Percentiles rank a stretch among this genome's conserved stretches.
Evolutionary conservation across 1,139 yeast genomes (phyloP).

Genomic region (Pichia sp.): DNA sequence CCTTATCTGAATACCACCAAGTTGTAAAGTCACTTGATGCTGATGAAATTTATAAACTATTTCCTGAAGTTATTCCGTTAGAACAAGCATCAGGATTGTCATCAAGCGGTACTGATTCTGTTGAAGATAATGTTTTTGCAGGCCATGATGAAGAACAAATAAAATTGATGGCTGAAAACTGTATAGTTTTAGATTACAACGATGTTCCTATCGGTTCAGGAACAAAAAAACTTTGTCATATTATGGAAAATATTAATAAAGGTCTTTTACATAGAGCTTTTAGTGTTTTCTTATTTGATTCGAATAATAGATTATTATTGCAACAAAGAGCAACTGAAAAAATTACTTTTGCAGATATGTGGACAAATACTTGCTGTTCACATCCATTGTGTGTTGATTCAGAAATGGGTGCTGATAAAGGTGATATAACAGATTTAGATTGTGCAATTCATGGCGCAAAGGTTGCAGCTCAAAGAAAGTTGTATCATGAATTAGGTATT

Average conservation of each 20-base stretch:
- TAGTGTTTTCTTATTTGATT: slow-evolving; percentile 85
- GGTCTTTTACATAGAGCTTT: slow-evolving; percentile 95
- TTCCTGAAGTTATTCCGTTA: slow-evolving; percentile 60
- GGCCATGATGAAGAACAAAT: slow-evolving; percentile 96
- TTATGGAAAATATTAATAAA: slow-evolving; percentile 76
- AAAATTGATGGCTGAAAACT: slow-evolving; percentile 90
- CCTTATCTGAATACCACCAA: slow-evolving; percentile 35
- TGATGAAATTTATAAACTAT: slow-evolving; percentile 46
- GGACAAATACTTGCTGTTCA: slow-evolving; percentile 99
- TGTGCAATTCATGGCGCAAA: slow-evolving; percentile 73
- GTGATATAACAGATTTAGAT: slow-evolving; percentile 34
- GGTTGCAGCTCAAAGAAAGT: slow-evolving; percentile 85
- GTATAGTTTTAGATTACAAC: slow-evolving; percentile 85
- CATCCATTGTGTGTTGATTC: slow-evolving; percentile 84
- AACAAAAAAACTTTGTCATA: slow-evolving; percentile 86
- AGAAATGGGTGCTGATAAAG: slow-evolving; percentile 58
- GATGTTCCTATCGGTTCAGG: slow-evolving; percentile 91
- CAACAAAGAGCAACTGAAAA: slow-evolving; percentile 90
- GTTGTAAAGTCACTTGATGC: slow-evolving; percentile 44
- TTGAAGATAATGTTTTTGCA: slow-evolving; percentile 41
- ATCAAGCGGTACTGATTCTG: slow-evolving; percentile 25
- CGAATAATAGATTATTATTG: slow-evolving; percentile 65
- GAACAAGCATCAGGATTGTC: slow-evolving; percentile 43
- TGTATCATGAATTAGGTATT: slow-evolving; percentile 90
- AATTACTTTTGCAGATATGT: slow-evolving; percentile 91